These are phyloP conservation scores for Penicillium paradoxum DNA, from an alignment of 495 filamentous ascomycete species.

Conservation along the genomic window DNA sequence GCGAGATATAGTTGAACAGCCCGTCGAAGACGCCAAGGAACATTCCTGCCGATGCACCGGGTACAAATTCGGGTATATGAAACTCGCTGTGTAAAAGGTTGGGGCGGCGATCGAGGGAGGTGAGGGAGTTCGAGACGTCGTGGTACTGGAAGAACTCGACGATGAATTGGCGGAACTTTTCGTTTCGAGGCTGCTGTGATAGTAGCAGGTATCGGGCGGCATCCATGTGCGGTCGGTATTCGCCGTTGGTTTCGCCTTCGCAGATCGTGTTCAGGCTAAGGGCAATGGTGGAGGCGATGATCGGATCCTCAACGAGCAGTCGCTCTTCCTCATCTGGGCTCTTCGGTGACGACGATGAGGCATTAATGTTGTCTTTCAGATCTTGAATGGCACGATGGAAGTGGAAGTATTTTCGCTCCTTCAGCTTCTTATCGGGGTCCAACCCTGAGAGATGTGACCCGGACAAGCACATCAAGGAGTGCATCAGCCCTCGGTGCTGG, in stretches of 20 bases:
- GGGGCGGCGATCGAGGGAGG: slow-evolving; percentile 55
- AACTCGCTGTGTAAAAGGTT: slow-evolving; percentile 56
- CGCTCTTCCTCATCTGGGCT: slow-evolving; percentile 26
- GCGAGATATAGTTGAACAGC: slow-evolving; percentile 72
- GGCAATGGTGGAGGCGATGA: slow-evolving; percentile 78
- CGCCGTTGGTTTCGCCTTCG: slow-evolving; percentile 69
- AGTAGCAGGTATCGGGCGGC: slow-evolving; percentile 69
- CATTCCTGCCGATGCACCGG: slow-evolving; percentile 66
- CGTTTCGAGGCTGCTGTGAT: slow-evolving; percentile 53
- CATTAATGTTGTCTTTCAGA: slow-evolving; percentile 42
- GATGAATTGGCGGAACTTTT: slow-evolving; percentile 72
- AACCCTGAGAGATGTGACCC: slow-evolving; percentile 67
- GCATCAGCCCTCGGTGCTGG: slow-evolving; percentile 81
- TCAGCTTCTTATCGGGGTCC: slow-evolving; percentile 40
- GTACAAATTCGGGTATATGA: slow-evolving; percentile 62
- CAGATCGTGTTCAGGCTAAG: slow-evolving; percentile 76
- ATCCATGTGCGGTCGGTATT: slow-evolving; percentile 76
- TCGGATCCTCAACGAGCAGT: slow-evolving; percentile 46
- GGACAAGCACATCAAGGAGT: slow-evolving; percentile 82
- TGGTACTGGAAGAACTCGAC: slow-evolving; percentile 93
- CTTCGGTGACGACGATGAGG: slow-evolving; percentile 20
- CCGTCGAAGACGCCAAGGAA: slow-evolving; percentile 86
- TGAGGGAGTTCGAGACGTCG: slow-evolving; percentile 76
- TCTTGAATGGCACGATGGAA: slow-evolving; percentile 45
- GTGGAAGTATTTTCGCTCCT: slow-evolving; percentile 46